Percentiles rank a stretch among this genome's conserved stretches.
phyloP scores from a whole-genome alignment of 345 rosid species.

The Ceriops zippeliana region DNA sequence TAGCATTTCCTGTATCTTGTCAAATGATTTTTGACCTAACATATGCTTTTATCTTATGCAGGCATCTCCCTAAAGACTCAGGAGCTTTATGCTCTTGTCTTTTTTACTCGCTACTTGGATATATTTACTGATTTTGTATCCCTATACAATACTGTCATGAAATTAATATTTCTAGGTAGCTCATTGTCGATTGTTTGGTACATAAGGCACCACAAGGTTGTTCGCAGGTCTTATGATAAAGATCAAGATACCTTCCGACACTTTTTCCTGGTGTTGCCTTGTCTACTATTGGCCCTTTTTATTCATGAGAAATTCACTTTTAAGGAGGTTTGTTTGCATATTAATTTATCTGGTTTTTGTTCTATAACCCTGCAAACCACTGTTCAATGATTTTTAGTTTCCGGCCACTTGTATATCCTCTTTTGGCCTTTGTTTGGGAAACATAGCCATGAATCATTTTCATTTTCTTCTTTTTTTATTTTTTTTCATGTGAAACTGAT shows the following conservation, averaged over 20 bases:
- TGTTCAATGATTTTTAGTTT: neutral
- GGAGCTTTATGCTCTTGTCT: conserved; percentile 74
- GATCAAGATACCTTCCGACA: conserved; percentile 66
- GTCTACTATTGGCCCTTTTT: conserved; percentile 61
- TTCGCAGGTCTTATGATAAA: conserved; percentile 61
- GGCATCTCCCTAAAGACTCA: conserved; percentile 88
- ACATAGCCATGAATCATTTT: neutral
- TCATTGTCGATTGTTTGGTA: conserved; percentile 84
- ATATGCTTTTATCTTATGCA: conserved; percentile 17
- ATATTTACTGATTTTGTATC: conserved; percentile 68
- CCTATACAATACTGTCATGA: conserved; percentile 69
- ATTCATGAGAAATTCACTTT: conserved; percentile 64
- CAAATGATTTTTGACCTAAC: neutral
- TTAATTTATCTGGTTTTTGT: neutral
- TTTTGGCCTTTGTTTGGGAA: neutral
- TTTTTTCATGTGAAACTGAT: neutral
- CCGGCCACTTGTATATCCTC: neutral
- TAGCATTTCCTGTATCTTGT: neutral
- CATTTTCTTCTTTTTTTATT: neutral
- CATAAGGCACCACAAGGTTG: conserved; percentile 66
- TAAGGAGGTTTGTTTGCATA: conserved; percentile 46
- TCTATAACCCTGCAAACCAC: neutral
- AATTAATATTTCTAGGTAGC: conserved; percentile 75
- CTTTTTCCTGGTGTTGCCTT: conserved; percentile 48
- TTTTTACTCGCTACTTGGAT: conserved; percentile 71